phyloP scores from a whole-genome alignment of 176 grass and related monocot species.

The Bothriochloa decipiens region DNA sequence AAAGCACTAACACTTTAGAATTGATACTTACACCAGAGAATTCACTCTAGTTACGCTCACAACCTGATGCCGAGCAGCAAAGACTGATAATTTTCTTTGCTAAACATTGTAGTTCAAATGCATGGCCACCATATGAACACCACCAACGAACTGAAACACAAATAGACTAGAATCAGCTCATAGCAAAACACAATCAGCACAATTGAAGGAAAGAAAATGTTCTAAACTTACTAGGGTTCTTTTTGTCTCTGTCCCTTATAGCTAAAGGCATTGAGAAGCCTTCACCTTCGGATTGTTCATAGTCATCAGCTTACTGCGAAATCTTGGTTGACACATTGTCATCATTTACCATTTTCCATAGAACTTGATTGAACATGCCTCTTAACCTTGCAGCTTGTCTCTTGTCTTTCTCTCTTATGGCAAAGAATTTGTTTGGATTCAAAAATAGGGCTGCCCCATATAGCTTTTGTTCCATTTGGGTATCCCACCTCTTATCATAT shows the following conservation, averaged over 20 bases:
- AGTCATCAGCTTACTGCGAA: not conserved
- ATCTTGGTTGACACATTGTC: not conserved
- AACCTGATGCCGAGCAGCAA: not conserved
- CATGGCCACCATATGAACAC: constrained; percentile 3
- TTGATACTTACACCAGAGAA: not conserved
- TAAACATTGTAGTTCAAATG: not conserved
- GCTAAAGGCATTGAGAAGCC: no score
- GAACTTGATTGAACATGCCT: not conserved
- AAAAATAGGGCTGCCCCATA: no score
- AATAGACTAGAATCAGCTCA: no score
- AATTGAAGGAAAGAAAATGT: no score
- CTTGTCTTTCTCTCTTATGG: not conserved
- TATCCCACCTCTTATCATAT: not conserved
- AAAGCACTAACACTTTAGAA: not conserved
- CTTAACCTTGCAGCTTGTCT: not conserved
- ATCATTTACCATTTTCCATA: not conserved
- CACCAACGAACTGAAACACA: constrained; percentile 21
- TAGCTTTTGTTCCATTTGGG: not conserved
- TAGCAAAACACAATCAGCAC: no score
- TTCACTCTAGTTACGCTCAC: not conserved
- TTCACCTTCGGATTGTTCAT: no score
- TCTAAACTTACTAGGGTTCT: no score
- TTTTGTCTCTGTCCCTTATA: no score
- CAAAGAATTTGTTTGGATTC: no score
- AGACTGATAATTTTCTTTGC: not conserved